A percentile compares a stretch with the other conserved stretches of the same genome.
Conservation (phyloP, 306 rosid species). For the Geum urbanum region DNA sequence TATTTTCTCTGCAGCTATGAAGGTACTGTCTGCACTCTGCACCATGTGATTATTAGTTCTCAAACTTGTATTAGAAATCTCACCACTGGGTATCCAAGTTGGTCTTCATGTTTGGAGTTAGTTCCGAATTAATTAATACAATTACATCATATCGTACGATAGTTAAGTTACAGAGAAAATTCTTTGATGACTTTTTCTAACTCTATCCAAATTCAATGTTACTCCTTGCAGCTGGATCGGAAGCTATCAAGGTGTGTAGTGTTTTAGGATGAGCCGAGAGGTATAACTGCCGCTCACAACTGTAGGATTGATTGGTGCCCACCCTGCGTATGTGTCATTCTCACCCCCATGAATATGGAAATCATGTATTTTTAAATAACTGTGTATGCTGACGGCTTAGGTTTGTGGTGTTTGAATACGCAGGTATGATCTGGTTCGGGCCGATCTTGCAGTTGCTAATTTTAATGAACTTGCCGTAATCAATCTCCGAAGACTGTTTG, state of each 20-base stretch:
- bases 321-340: conserved; percentile 69
- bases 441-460: conserved; percentile 94
- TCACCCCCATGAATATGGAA: background rate
- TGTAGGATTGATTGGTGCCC: conserved; percentile 82
- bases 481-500: conserved; percentile 89
- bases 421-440: conserved; percentile 86
- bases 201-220: conserved; percentile 22
- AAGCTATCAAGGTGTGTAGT: conserved; percentile 96
- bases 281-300: conserved; percentile 96
- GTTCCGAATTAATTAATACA: background rate
- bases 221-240: conserved; percentile 68
- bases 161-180: background rate
- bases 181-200: conserved; percentile 3
- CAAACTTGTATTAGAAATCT: background rate
- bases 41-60: background rate
- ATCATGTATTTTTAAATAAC: background rate
- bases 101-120: background rate
- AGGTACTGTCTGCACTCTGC: conserved; percentile 42
- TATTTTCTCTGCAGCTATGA: conserved; percentile 72
- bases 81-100: conserved; percentile 1
- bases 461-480: conserved; percentile 89
- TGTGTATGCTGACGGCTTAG: background rate
- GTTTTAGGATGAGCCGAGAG: conserved; percentile 95
- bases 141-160: too few relatives aligned
- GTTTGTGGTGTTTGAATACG: conserved; percentile 26